Percentiles rank a stretch among this genome's conserved stretches.
These are phyloP conservation scores for Fusarium burgessii DNA, from an alignment of 2,329 filamentous ascomycete species.

Conservation along the genomic window DNA sequence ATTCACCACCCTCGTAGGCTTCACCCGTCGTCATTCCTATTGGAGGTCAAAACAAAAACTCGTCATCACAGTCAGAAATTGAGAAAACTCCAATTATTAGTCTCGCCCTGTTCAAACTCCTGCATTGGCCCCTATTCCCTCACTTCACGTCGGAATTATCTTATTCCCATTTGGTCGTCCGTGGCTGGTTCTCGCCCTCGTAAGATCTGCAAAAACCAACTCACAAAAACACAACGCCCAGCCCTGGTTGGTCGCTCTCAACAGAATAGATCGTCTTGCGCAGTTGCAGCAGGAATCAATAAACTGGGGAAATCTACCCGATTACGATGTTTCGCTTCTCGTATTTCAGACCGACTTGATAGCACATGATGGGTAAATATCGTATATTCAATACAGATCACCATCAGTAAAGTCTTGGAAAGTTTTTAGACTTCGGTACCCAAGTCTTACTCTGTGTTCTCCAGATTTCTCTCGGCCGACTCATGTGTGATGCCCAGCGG, in stretches of 20 bases:
- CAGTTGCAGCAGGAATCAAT: constrained; percentile 14
- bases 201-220: constrained; percentile 41
- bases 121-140: constrained; percentile 16
- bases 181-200: constrained; percentile 36
- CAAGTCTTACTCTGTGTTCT: constrained; percentile 17
- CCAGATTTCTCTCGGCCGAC: constrained; percentile 28
- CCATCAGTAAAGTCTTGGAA: constrained; percentile 11
- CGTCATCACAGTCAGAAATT: constrained; percentile 31
- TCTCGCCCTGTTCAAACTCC: constrained; percentile 1
- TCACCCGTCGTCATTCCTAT: constrained; percentile 21
- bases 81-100: not conserved
- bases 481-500: constrained; percentile 15
- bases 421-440: constrained; percentile 10
- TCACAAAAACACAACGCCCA: constrained; percentile 23
- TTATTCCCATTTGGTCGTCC: constrained; percentile 21
- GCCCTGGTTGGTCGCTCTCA: constrained; percentile 14
- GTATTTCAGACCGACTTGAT: constrained; percentile 27
- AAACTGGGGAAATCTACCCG: constrained; percentile 6
- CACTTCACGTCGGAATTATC: constrained; percentile 23
- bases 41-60: constrained; percentile 2
- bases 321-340: constrained; percentile 28
- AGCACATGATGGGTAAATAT: constrained; percentile 29
- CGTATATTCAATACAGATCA: constrained; percentile 2
- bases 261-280: constrained; percentile 17
- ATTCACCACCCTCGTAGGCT: constrained; percentile 19